phyloP scores from a whole-genome alignment of 257 asterid species.

The Gentiana dahurica region DNA sequence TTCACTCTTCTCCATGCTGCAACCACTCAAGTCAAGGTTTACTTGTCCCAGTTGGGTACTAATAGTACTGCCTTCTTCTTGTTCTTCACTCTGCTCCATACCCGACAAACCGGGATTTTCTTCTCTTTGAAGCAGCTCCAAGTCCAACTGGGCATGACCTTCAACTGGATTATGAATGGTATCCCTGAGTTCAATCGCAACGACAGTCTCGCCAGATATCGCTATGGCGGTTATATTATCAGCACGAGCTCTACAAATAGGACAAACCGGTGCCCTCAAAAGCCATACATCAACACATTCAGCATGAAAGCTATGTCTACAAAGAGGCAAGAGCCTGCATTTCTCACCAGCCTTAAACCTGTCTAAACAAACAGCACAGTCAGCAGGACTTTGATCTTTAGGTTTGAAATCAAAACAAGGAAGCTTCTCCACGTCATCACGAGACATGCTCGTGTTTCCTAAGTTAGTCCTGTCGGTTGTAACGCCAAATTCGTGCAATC shows the following conservation, averaged over 20 bases:
- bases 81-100: too few relatives aligned
- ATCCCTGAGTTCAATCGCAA: too few relatives aligned
- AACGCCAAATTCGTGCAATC: constrained; percentile 1
- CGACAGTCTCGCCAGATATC: neutral
- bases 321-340: constrained; percentile 58
- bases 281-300: constrained; percentile 75
- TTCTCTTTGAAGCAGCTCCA: too few relatives aligned
- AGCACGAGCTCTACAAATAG: constrained; percentile 56
- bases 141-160: too few relatives aligned
- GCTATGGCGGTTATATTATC: constrained; percentile 5
- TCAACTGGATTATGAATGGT: too few relatives aligned
- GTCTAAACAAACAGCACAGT: constrained; percentile 65
- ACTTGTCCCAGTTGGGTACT: too few relatives aligned
- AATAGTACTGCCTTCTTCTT: too few relatives aligned
- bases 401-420: constrained; percentile 55
- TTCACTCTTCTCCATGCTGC: too few relatives aligned
- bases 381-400: constrained; percentile 25
- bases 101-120: too few relatives aligned
- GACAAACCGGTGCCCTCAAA: constrained; percentile 40
- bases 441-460: constrained; percentile 56
- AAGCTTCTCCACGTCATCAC: constrained; percentile 61
- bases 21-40: too few relatives aligned
- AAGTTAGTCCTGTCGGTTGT: constrained; percentile 31
- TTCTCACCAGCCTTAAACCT: constrained; percentile 41
- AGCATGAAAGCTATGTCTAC: constrained; percentile 62